Evolutionary conservation across 495 filamentous ascomycete species (phyloP).

Genomic region (Penicillium ochrochloron): DNA sequence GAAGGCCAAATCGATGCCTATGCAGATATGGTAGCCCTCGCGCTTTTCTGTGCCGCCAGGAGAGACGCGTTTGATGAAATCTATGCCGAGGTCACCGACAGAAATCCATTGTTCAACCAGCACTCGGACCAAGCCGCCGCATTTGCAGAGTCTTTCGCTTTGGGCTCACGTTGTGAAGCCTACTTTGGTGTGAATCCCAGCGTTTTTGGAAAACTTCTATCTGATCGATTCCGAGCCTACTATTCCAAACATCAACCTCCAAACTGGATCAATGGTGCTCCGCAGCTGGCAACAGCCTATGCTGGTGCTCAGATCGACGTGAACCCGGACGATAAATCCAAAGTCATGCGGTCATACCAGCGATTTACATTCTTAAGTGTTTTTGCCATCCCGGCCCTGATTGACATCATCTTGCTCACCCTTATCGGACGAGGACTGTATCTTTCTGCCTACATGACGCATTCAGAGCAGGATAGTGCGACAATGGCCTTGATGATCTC

Average conservation of each 20-base stretch:
- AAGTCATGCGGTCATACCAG: constrained; percentile 53
- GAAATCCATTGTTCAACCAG: constrained; percentile 61
- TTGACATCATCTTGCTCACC: constrained; percentile 63
- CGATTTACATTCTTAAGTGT: constrained; percentile 62
- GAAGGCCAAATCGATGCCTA: constrained; percentile 49
- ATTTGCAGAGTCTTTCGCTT: constrained; percentile 64
- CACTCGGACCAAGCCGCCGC: constrained; percentile 63
- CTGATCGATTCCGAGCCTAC: constrained; percentile 54
- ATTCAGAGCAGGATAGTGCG: constrained; percentile 54
- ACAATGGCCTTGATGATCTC: constrained; percentile 62
- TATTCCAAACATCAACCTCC: constrained; percentile 57
- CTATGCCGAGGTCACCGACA: constrained; percentile 62
- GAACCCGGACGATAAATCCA: constrained; percentile 51
- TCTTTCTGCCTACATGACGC: constrained; percentile 57
- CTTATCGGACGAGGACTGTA: constrained; percentile 62
- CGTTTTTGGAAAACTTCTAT: constrained; percentile 59
- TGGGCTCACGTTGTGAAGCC: constrained; percentile 63
- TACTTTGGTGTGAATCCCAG: constrained; percentile 62
- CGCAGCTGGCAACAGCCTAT: constrained; percentile 55
- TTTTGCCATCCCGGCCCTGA: constrained; percentile 63
- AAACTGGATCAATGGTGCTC: constrained; percentile 53
- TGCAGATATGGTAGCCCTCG: constrained; percentile 56
- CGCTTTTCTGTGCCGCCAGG: constrained; percentile 59
- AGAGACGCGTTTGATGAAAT: constrained; percentile 63
- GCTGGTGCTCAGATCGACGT: constrained; percentile 62